A percentile compares a stretch with the other conserved stretches of the same genome.
phyloP scores from a whole-genome alignment of 768 basidiomycete species.

The Lactarius vividus region DNA sequence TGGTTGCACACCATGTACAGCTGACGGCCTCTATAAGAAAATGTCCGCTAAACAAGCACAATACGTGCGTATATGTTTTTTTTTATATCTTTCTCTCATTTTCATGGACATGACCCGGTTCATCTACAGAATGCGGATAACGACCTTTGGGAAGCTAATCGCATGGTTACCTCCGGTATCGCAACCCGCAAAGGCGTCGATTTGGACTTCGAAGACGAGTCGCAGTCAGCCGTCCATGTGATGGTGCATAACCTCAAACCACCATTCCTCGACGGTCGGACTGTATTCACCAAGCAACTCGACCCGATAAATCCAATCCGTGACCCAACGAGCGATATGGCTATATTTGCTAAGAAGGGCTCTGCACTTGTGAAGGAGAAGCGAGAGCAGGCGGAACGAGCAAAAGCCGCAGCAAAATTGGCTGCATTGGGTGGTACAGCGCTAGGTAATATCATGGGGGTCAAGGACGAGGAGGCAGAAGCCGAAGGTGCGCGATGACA shows the following conservation, averaged over 20 bases:
- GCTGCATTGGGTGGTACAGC: constrained; percentile 89
- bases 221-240: constrained; percentile 94
- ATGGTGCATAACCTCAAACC: constrained; percentile 97
- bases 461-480: constrained; percentile 91
- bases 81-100: background rate
- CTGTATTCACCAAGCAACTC: constrained; percentile 93
- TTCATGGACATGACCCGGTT: constrained; percentile 14
- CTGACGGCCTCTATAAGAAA: constrained; percentile 49
- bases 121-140: constrained; percentile 85
- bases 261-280: constrained; percentile 95
- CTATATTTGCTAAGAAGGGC: constrained; percentile 96
- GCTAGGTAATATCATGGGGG: constrained; percentile 97
- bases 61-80: constrained; percentile 61
- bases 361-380: constrained; percentile 92
- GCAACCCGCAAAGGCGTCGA: constrained; percentile 85
- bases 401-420: constrained; percentile 94
- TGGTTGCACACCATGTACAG: constrained; percentile 2
- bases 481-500: constrained; percentile 70
- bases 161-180: constrained; percentile 95
- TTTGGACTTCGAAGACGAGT: constrained; percentile 94
- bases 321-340: constrained; percentile 92
- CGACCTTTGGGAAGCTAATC: constrained; percentile 97
- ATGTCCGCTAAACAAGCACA: constrained; percentile 94
- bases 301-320: constrained; percentile 97
- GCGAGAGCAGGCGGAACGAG: constrained; percentile 92